Base-by-base conservation (phyloP, 2,329 filamentous ascomycete genomes). In the Sclerotinia minor region DNA sequence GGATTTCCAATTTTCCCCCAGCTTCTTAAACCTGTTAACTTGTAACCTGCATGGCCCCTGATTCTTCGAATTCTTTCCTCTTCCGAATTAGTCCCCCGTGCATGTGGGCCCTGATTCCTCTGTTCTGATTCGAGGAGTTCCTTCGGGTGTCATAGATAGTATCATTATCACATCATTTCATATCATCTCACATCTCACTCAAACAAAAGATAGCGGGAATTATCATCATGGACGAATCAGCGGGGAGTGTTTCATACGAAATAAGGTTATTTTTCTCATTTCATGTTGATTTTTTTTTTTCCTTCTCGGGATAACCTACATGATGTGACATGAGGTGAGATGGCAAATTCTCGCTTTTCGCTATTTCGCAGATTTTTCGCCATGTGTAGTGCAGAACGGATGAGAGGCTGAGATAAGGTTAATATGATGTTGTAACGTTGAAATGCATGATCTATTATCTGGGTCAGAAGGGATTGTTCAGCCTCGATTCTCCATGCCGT, bases 401-500 rank as follows among this genome's bases (percentile, higher is more conserved):
- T 47, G 45, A 13, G 29, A 55, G 19, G 53, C 53, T 57, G 21
- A 35, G 29, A 60, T 49, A 47, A 15, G 55, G 38, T 45, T 60
- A n/a, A 24, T 9, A 15, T 24, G 13, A 29, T 11, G 11, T 21
- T 47, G 57, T 5, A n/a, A 15, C 5, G 26, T 47, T 32, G 17
- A 24, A n/a, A 55, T 55, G 52, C 29, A 35, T 15, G 26, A 41
- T 17, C 13, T 41, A 41, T 41, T 3, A 41, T 17, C 52, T 54
- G 11, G 11, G 24, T 26, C 13, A 55, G 29, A 55, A 35, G 53
- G 52, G 21, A 13, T 8, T 11, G 6, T 54, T 32, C 9, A 29
- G 29, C 6, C 6, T 54, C 13, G 52, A 13, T 13, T 54, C 3
- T 21, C 8, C 9, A 35, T 13, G 4, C 38, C 38, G 13, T 41